phyloP scores from a whole-genome alignment of 192 early-diverging fungal genomes.

The Coemansia sp. region DNA sequence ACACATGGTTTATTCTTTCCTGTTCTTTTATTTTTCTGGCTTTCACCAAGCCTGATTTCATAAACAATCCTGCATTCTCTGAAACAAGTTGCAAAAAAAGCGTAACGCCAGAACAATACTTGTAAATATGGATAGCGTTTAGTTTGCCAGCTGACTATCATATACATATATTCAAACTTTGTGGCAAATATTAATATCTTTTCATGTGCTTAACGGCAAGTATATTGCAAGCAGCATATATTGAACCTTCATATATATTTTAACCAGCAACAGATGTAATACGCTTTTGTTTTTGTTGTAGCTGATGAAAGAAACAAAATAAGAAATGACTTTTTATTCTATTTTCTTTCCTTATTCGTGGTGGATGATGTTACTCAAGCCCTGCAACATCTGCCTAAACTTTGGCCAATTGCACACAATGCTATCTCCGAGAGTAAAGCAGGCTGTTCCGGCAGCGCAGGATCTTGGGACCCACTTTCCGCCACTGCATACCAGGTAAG shows the following conservation, averaged over 20 bases:
- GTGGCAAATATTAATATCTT: background rate
- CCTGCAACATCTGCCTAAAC: conserved; percentile 5
- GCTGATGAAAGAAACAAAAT: background rate
- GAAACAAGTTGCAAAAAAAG: background rate
- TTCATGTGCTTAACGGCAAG: background rate
- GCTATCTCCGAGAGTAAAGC: conserved; percentile 3
- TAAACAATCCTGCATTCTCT: background rate
- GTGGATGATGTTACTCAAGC: conserved; percentile 6
- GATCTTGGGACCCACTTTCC: conserved; percentile 20
- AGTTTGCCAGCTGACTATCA: background rate
- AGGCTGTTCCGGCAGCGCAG: conserved; percentile 27
- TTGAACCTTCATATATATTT: background rate
- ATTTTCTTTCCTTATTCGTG: background rate
- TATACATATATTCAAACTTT: background rate
- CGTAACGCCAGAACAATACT: background rate
- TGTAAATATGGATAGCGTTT: background rate
- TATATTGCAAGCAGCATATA: background rate
- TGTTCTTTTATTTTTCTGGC: background rate
- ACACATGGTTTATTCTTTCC: background rate
- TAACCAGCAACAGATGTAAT: background rate
- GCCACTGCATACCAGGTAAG: conserved; percentile 21
- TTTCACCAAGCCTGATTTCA: too few relatives aligned
- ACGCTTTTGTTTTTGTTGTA: background rate
- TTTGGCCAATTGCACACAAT: conserved; percentile 25
- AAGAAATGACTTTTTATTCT: background rate